Evolutionary conservation across 2,329 filamentous ascomycete species (phyloP).

Genomic region (Orbilia brochopaga): DNA sequence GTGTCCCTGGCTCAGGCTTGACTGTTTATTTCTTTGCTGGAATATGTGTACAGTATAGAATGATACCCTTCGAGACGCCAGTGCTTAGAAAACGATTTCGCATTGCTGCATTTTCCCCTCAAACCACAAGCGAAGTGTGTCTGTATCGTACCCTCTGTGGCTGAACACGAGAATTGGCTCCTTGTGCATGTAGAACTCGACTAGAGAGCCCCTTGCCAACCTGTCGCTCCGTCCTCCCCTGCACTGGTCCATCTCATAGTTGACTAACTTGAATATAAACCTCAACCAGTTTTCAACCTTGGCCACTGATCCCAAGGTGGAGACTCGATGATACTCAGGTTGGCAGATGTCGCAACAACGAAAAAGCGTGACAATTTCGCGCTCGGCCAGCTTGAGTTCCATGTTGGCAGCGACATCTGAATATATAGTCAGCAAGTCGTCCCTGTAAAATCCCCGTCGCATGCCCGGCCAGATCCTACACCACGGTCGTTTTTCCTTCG

Average conservation of each 20-base stretch:
- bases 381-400: conserved; percentile 9
- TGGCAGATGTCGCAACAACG: conserved; percentile 16
- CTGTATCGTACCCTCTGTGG: conserved; percentile 23
- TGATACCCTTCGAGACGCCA: background rate
- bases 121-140: conserved; percentile 32
- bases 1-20: too few relatives aligned
- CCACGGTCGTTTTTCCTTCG: background rate
- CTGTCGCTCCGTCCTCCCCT: background rate
- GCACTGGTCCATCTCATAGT: conserved; percentile 7
- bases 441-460: conserved; percentile 21
- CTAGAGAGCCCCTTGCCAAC: background rate
- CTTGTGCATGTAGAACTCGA: conserved; percentile 32
- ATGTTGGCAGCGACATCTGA: background rate
- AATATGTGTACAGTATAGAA: too few relatives aligned
- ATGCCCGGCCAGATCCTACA: conserved; percentile 34
- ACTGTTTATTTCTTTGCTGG: too few relatives aligned
- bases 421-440: conserved; percentile 29
- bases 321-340: background rate
- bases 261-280: conserved; percentile 14
- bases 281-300: conserved; percentile 14
- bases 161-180: conserved; percentile 27
- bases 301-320: background rate
- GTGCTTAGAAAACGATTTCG: background rate
- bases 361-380: conserved; percentile 25
- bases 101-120: conserved; percentile 7